phyloP scores from a whole-genome alignment of 441 rosid species.

The Croton laevigatus region DNA sequence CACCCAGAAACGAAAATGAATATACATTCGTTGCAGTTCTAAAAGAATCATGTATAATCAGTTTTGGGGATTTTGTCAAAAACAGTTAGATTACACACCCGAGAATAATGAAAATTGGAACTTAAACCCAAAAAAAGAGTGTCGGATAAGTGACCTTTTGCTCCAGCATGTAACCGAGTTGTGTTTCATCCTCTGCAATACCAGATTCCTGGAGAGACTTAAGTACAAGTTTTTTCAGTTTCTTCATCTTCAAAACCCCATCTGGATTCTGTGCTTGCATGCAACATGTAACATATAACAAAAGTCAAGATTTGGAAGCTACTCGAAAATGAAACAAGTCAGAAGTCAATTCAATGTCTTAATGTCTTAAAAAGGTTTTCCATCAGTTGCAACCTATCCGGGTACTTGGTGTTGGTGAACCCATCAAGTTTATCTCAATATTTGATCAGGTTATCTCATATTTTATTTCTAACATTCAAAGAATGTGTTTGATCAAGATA shows the following conservation, averaged over 20 bases:
- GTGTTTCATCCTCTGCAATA: slow-evolving; percentile 36
- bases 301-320: neutral
- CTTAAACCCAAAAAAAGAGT: neutral
- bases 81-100: neutral
- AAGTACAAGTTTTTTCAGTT: slow-evolving; percentile 59
- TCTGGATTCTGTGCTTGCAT: slow-evolving; percentile 51
- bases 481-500: no score
- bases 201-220: slow-evolving; percentile 54
- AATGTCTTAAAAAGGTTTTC: neutral
- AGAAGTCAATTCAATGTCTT: neutral
- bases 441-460: neutral
- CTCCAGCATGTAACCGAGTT: slow-evolving; percentile 41
- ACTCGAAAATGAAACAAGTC: neutral
- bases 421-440: neutral
- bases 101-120: neutral
- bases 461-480: no score
- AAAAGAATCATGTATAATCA: neutral
- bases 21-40: neutral
- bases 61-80: neutral
- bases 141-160: slow-evolving; percentile 49
- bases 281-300: neutral
- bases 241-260: slow-evolving; percentile 69
- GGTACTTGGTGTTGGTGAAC: neutral
- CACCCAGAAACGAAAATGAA: neutral
- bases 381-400: neutral